These are phyloP conservation scores for Kernera saxatilis DNA, from an alignment of 345 rosid species.

Conservation along the genomic window DNA sequence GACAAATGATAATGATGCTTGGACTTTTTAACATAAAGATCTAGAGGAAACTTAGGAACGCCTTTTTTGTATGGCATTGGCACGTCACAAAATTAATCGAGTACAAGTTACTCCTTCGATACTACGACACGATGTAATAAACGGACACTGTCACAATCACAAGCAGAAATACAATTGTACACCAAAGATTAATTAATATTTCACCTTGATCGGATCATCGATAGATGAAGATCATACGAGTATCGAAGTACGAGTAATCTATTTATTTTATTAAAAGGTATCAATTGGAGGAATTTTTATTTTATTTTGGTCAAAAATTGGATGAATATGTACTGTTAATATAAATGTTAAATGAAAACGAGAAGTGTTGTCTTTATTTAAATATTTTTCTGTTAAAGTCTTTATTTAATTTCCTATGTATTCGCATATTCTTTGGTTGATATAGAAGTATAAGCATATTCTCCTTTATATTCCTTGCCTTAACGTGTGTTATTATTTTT, in stretches of 20 bases:
- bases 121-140: neutral
- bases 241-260: neutral
- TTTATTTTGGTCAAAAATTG: too few relatives aligned
- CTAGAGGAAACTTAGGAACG: neutral
- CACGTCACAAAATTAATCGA: slow-evolving; percentile 7
- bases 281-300: neutral
- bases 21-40: neutral
- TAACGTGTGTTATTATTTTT: slow-evolving; percentile 8
- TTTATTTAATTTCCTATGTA: neutral
- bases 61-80: neutral
- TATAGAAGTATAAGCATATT: slow-evolving; percentile 15
- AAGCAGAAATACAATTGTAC: neutral
- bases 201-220: neutral
- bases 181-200: neutral
- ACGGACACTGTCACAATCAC: neutral
- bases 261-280: neutral
- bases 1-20: neutral
- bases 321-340: neutral
- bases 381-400: too few relatives aligned
- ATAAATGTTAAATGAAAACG: neutral
- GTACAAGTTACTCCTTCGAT: slow-evolving; percentile 1
- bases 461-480: slow-evolving; percentile 7
- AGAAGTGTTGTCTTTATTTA: neutral
- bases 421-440: slow-evolving; percentile 20
- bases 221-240: neutral